Percentiles rank a stretch among this genome's conserved stretches.
Evolutionary conservation across 305 asterid species (phyloP).

Genomic region (Fraxinus floribunda): DNA sequence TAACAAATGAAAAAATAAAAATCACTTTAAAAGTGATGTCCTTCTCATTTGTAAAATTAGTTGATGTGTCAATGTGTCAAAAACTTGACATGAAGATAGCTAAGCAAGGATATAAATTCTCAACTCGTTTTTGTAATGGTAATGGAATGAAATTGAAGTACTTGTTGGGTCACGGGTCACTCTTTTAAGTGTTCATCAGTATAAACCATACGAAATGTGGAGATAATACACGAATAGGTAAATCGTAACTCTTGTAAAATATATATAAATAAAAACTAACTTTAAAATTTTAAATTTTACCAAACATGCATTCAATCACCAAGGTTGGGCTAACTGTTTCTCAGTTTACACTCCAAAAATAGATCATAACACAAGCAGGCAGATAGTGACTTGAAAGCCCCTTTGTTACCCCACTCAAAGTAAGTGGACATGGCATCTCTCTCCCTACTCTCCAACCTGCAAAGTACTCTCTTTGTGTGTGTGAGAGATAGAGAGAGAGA

Average conservation of each 20-base stretch:
- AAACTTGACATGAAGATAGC: background rate
- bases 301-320: background rate
- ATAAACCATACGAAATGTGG: background rate
- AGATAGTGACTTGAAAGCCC: slow-evolving; percentile 29
- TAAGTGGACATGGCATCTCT: slow-evolving; percentile 36
- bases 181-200: background rate
- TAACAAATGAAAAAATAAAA: no score
- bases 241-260: no score
- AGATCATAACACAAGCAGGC: slow-evolving; percentile 13
- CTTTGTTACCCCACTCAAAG: slow-evolving; percentile 11
- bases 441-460: background rate
- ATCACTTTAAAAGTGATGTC: no score
- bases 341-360: slow-evolving; percentile 16
- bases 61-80: no score
- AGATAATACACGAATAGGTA: no score
- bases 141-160: background rate
- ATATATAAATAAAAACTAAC: no score
- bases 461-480: background rate
- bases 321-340: background rate
- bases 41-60: no score
- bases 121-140: background rate
- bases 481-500: background rate
- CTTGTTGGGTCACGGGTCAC: background rate
- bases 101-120: background rate
- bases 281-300: background rate